These are phyloP conservation scores for Chlorella sp. DNA, from an alignment of 139 green algal genomes.

Conservation along the genomic window DNA sequence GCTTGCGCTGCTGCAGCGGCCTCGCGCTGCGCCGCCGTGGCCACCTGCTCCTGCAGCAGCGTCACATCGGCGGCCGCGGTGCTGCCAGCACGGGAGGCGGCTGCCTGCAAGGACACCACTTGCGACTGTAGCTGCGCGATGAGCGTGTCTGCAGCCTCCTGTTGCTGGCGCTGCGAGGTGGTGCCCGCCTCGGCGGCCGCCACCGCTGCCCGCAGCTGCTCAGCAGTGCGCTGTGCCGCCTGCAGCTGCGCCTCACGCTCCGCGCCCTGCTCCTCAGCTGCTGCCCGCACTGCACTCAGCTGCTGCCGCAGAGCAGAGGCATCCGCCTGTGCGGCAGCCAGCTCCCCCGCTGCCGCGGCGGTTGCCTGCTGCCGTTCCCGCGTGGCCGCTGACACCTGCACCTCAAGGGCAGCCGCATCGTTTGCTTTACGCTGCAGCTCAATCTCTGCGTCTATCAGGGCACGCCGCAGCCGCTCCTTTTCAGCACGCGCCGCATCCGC, in stretches of 20 bases:
- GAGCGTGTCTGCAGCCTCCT: not conserved
- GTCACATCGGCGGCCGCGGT: constrained; percentile 2
- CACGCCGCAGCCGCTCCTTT: constrained; percentile 11
- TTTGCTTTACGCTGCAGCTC: constrained; percentile 24
- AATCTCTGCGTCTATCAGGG: constrained; percentile 37
- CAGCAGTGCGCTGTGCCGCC: not conserved
- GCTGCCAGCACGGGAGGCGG: not conserved
- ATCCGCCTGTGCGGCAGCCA: constrained; percentile 14
- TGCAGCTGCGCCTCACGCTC: not conserved
- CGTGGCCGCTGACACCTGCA: not conserved
- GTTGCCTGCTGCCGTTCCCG: not conserved
- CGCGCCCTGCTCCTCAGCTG: not conserved
- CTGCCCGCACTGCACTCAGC: not conserved
- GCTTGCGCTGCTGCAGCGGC: not conserved
- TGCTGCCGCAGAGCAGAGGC: not conserved
- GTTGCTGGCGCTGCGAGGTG: not conserved
- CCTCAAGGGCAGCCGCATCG: not conserved
- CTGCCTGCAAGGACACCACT: constrained; percentile 12
- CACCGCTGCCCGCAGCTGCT: not conserved
- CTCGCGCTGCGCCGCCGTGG: not conserved
- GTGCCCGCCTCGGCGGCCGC: constrained; percentile 2
- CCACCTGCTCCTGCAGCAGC: constrained; percentile 23
- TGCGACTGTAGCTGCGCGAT: constrained; percentile 14
- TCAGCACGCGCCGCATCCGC: not conserved
- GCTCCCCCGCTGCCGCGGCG: not conserved